phyloP scores from a whole-genome alignment of 2,329 filamentous ascomycete species.

The Magnaporthiopsis poae region DNA sequence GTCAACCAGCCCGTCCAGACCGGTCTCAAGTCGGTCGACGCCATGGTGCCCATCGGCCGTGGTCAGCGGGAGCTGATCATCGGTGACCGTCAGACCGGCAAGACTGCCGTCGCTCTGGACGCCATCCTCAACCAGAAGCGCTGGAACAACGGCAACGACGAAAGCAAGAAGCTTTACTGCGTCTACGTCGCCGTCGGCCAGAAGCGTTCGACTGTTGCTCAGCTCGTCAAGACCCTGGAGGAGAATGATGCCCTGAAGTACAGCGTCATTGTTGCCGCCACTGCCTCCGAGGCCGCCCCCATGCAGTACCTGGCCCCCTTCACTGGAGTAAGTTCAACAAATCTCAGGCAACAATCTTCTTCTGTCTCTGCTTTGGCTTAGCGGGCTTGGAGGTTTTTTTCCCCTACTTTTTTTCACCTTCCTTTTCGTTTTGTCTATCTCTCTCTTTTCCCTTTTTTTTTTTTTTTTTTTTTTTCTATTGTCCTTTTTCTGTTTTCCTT shows the following conservation, averaged over 20 bases:
- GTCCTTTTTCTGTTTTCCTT: too few relatives aligned
- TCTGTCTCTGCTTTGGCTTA: too few relatives aligned
- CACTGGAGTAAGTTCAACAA: slow-evolving; percentile 45
- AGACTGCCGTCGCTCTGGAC: slow-evolving; percentile 97
- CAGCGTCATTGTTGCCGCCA: slow-evolving; percentile 84
- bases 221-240: slow-evolving; percentile 99
- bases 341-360: too few relatives aligned
- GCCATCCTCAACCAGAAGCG: slow-evolving; percentile 99
- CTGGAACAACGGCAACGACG: slow-evolving; percentile 81
- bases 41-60: slow-evolving; percentile 99
- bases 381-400: too few relatives aligned
- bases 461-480: too few relatives aligned
- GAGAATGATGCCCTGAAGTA: slow-evolving; percentile 99
- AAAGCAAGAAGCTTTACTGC: slow-evolving; percentile 98
- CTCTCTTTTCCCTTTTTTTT: too few relatives aligned
- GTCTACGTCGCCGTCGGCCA: slow-evolving; percentile 98
- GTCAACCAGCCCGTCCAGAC: slow-evolving; percentile 99
- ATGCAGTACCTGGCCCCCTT: slow-evolving; percentile 92
- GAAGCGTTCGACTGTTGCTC: slow-evolving; percentile 98
- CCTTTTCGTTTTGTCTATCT: too few relatives aligned
- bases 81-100: slow-evolving; percentile 99
- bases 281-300: slow-evolving; percentile 90
- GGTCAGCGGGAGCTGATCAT: slow-evolving; percentile 99
- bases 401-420: too few relatives aligned
- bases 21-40: slow-evolving; percentile 96